Percentiles rank a stretch among this genome's conserved stretches.
Evolutionary conservation across 148 eudicot species (phyloP).

Genomic region (Cornus controversa): DNA sequence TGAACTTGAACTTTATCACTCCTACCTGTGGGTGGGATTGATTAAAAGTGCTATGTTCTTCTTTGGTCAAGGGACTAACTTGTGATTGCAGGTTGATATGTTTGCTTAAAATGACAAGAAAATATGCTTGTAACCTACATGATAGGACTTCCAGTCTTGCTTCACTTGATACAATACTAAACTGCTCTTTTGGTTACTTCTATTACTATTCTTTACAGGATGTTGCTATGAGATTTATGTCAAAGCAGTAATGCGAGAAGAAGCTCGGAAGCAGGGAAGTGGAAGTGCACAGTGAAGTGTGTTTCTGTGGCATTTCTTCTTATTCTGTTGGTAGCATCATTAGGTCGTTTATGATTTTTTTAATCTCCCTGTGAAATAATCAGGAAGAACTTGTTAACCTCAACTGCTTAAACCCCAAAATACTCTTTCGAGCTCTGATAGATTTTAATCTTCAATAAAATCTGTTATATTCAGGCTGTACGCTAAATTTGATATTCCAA

Average conservation of each 20-base stretch:
- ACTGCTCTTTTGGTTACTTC: not conserved
- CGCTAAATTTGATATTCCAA: not conserved
- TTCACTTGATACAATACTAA: not conserved
- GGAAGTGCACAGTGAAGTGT: slow-evolving; percentile 23
- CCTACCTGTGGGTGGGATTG: no score
- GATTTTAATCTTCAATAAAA: not conserved
- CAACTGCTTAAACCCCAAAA: slow-evolving; percentile 1
- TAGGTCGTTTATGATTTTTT: not conserved
- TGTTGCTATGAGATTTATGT: slow-evolving; percentile 88
- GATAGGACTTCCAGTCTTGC: not conserved
- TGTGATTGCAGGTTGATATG: not conserved
- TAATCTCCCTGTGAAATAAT: slow-evolving; percentile 5
- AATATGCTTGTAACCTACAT: not conserved
- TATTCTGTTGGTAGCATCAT: not conserved
- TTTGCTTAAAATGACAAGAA: slow-evolving; percentile 1
- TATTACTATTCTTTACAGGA: slow-evolving; percentile 36
- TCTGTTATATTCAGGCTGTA: not conserved
- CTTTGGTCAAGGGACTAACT: slow-evolving; percentile 1
- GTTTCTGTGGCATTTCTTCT: slow-evolving; percentile 4
- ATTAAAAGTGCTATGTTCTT: not conserved
- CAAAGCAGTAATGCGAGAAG: slow-evolving; percentile 54
- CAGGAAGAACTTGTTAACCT: not conserved
- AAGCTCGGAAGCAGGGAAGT: slow-evolving; percentile 47
- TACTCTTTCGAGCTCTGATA: not conserved
- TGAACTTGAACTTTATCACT: no score